phyloP scores from a whole-genome alignment of 1,284 basidiomycete species.

The Ganoderma sinense region DNA sequence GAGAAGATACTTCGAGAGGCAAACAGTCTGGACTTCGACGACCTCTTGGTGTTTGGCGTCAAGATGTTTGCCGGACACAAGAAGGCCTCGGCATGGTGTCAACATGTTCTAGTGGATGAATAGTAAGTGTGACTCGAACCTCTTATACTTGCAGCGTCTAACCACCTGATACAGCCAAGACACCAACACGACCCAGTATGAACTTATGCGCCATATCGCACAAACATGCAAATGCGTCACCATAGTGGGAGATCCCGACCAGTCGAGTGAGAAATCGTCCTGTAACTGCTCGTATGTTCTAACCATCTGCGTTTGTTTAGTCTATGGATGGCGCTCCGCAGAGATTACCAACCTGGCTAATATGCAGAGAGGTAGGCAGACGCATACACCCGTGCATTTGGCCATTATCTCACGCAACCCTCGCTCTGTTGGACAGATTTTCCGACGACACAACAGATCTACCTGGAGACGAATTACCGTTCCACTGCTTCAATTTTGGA shows the following conservation, averaged over 20 bases:
- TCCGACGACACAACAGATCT: conserved; percentile 67
- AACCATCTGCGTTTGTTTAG: conserved; percentile 40
- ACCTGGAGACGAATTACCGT: conserved; percentile 90
- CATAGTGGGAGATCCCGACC: conserved; percentile 93
- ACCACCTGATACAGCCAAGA: conserved; percentile 68
- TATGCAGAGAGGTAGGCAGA: conserved; percentile 70
- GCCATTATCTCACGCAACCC: neutral
- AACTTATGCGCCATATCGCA: conserved; percentile 83
- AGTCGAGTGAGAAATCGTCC: conserved; percentile 68
- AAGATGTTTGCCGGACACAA: conserved; percentile 69
- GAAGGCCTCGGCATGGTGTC: conserved; percentile 67
- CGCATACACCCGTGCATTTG: neutral
- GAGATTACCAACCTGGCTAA: conserved; percentile 82
- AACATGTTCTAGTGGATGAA: conserved; percentile 90
- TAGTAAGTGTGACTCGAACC: conserved; percentile 60
- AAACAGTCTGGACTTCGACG: conserved; percentile 91
- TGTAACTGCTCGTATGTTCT: neutral
- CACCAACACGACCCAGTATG: conserved; percentile 88
- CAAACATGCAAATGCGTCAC: conserved; percentile 67
- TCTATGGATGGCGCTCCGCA: conserved; percentile 92
- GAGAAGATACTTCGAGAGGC: conserved; percentile 65
- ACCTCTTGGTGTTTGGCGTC: conserved; percentile 83
- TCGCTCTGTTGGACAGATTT: conserved; percentile 60
- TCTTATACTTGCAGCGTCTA: no score
- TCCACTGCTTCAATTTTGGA: conserved; percentile 84